Evolutionary conservation across 306 rosid genomes (phyloP), one percentile per base, ranked within the genome.

Genomic region (Gynostemma pentaphyllum): DNA sequence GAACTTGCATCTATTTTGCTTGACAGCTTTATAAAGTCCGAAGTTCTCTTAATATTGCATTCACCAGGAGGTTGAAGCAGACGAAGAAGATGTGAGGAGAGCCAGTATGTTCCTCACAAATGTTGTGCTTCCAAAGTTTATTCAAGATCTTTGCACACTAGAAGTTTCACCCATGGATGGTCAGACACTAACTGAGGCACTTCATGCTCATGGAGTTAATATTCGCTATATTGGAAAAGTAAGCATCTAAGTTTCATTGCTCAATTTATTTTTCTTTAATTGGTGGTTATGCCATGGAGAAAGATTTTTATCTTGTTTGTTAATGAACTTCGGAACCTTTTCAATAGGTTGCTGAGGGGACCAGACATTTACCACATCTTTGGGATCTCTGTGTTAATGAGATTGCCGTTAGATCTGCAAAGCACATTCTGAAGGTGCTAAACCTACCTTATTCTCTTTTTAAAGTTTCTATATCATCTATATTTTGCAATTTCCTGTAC

Each of bases 141-240:
- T 94, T 64, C 97, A 94, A 88, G 99, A 94, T 72, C 94, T 94
- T 41, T 86, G 97, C 76, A 86, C 90, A 0, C 95, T 94, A 62
- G 99, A 94, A 89, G 95, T 94, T 69, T 94, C 99, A 2, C 99
- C 99, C 4, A 94, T 94, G 99, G 99, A 94, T 77, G 97, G 99
- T 53, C 99, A 88, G 75, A 94, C 99, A 53, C 67, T 94, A 66
- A 86, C 95, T 54, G 99, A 94, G 79, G 99, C 95, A 51, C 88
- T 94, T 45, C 99, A 94, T 78, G 99, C 97, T 68, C 95, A 88
- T 75, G 99, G 99, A 76, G 86, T 94, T 59, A 94, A 88, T 75
- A 79, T 94, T 78, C 99, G 99, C 53, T 88, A 94, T 63, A 79
- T 94, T 70, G 99, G 99, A 77, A 88, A 84, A 68, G 99, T 94